phyloP scores from a whole-genome alignment of 345 rosid genomes.

The Cardamine resedifolia region DNA sequence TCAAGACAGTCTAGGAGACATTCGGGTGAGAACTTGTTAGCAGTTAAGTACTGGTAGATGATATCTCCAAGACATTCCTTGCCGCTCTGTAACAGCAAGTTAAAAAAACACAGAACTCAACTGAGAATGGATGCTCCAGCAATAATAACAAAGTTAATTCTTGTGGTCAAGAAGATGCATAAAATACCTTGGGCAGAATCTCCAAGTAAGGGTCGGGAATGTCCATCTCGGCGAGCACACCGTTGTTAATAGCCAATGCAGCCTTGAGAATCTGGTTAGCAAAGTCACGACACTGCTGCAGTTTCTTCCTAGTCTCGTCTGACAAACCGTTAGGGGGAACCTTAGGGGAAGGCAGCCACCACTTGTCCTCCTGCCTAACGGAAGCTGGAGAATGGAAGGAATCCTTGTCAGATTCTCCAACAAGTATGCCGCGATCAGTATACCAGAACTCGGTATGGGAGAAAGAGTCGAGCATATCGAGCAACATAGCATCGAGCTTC shows the following conservation, averaged over 20 bases:
- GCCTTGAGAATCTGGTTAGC: slow-evolving; percentile 95
- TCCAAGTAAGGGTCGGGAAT: slow-evolving; percentile 86
- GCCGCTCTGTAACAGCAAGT: slow-evolving; percentile 54
- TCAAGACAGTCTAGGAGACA: slow-evolving; percentile 86
- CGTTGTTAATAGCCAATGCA: slow-evolving; percentile 92
- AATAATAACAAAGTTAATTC: not conserved
- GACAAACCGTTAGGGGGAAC: slow-evolving; percentile 77
- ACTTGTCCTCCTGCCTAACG: slow-evolving; percentile 79
- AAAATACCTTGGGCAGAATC: slow-evolving; percentile 77
- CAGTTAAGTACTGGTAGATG: slow-evolving; percentile 75
- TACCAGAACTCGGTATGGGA: slow-evolving; percentile 79
- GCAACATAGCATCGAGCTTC: slow-evolving; percentile 94
- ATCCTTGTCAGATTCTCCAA: slow-evolving; percentile 59
- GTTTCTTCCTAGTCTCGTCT: slow-evolving; percentile 66
- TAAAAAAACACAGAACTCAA: not conserved
- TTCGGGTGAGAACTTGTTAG: slow-evolving; percentile 81
- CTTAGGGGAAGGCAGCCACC: slow-evolving; percentile 65
- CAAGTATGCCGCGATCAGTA: slow-evolving; percentile 79
- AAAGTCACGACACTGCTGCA: slow-evolving; percentile 87
- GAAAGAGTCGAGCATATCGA: slow-evolving; percentile 76
- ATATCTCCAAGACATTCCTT: slow-evolving; percentile 80
- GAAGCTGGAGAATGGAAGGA: slow-evolving; percentile 48
- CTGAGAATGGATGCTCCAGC: not conserved
- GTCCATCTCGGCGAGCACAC: slow-evolving; percentile 91
- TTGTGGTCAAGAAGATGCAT: not conserved